Base-by-base conservation (phyloP, 2,329 filamentous ascomycete species). In the Thermomyces lanuginosus region DNA sequence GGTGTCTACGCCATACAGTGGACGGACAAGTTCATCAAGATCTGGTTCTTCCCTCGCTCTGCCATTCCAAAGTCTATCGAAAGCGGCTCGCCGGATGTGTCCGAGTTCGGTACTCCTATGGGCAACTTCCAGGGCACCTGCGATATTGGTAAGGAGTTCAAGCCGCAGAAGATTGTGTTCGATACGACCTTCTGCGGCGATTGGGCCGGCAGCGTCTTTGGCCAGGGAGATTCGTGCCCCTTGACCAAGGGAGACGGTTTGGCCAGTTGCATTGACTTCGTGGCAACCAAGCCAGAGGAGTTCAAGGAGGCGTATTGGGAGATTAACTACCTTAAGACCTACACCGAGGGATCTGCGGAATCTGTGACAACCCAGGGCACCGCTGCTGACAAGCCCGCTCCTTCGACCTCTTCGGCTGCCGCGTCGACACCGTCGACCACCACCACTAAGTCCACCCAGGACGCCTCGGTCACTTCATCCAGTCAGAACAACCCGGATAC, bases 251-350 rank as follows among this genome's bases (percentile, higher is more conserved):
- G 61, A 66, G 42, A 74, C 66, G 8, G 39, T 53, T 26, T 89
- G 77, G 56, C 51, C 20, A 51, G 48, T 38, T 92, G 84, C 55
- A 50, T 72, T 19, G 69, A 71, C 16, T 92, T 71, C 47, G 83
- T 92, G 14, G 63, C 63, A 22, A 54, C 63, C 36, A 76, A 86
- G 49, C 77, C 82, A 0, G 45, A 53, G 6, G 73, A 62, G 13
- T 92, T 86, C 49, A 51, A 58, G 26, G 63, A 89, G 20, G 69
- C 78, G 1, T 91, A 76, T 58, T 92, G 81, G 78, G 58, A 72
- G 33, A 67, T 92, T 52, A 77, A 76, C 47, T 72, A 64, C 12
- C 58, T 83, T 45, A 72, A 69, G 53, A 64, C 81, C n/a, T 83
- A 64, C 42, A 39, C 52, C 33, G n/a, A 30, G 16, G 28, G 24